Percentiles rank a stretch among this genome's conserved stretches.
phyloP scores from a whole-genome alignment of 2,329 filamentous ascomycete genomes.

The Celoporthe dispersa region DNA sequence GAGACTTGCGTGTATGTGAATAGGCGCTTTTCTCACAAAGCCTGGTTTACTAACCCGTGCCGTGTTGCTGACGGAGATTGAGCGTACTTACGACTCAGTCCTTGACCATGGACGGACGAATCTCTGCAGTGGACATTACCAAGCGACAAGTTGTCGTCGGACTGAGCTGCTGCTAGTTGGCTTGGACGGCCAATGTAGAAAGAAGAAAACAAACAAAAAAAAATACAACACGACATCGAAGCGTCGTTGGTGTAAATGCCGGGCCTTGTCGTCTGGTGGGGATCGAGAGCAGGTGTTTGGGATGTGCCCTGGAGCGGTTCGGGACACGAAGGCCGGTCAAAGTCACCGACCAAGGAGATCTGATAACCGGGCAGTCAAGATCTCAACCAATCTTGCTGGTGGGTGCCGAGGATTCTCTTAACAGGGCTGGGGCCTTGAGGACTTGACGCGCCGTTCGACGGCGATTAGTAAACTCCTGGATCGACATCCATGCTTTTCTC shows the following conservation, averaged over 20 bases:
- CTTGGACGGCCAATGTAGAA: too few relatives aligned
- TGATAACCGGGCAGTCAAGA: slow-evolving; percentile 9
- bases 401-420: not conserved
- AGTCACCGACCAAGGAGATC: not conserved
- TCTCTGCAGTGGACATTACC: slow-evolving; percentile 22
- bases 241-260: not conserved
- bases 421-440: not conserved
- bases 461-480: slow-evolving; percentile 19
- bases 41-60: slow-evolving; percentile 4
- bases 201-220: too few relatives aligned
- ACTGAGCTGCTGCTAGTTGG: not conserved
- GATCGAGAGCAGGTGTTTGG: not conserved
- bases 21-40: not conserved
- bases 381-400: not conserved
- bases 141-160: slow-evolving; percentile 15
- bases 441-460: not conserved
- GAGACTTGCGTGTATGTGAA: not conserved
- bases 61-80: slow-evolving; percentile 26
- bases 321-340: not conserved
- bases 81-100: slow-evolving; percentile 10
- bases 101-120: slow-evolving; percentile 17
- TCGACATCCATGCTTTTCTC: not conserved
- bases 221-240: not conserved
- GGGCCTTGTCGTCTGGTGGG: not conserved
- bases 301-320: not conserved